Evolutionary conservation across 2,329 filamentous ascomycete species (phyloP), one percentile per base, ranked within the genome.

Genomic region (Phyllosticta ampelicida): DNA sequence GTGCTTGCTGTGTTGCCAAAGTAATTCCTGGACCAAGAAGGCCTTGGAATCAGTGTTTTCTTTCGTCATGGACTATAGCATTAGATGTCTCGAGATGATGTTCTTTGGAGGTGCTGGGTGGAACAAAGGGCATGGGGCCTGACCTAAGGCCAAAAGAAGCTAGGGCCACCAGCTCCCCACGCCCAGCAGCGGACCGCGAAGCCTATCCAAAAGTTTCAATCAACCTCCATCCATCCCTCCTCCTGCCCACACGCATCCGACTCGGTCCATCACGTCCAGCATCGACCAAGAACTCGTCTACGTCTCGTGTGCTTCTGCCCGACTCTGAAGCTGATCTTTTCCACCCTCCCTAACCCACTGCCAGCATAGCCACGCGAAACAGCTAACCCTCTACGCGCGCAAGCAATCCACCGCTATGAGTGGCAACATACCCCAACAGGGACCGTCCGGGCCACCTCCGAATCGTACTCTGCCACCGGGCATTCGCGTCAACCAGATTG

Each of bases 401-500:
- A 4, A 23, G 11, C 18, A 26, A 19, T 9, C 9, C 9, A 26
- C 48, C 53, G 26, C 30, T 10, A 59, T 59, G 57, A 59, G 58
- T 23, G 54, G 28, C 11, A 58, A 52, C 51, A 21, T 29, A 5
- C 23, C 48, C 10, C 36, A n/a, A 23, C 48, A 52, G 21, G 44
- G 44, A 5, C 21, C 23, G 9, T 48, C 29, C 9, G 48, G 29
- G 4, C 19, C 26, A 10, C 26, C 26, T 9, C 16, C 23, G 19
- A 20, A 16, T 19, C 50, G 56, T 19, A 26, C 55, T 49, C 49
- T 58, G 10, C 56, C 57, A 6, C 60, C 60, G 1, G 62, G 71
- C 59, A 80, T 81, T 63, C 75, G 75, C 51, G 77, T 78, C 28
- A 75, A 78, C 59, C 77, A 80, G 61, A 78, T 82, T 55, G 74